A percentile compares a stretch with the other conserved stretches of the same genome.
These are phyloP conservation scores for Sporormia fimetaria DNA, from an alignment of 495 filamentous ascomycete species.

Conservation along the genomic window DNA sequence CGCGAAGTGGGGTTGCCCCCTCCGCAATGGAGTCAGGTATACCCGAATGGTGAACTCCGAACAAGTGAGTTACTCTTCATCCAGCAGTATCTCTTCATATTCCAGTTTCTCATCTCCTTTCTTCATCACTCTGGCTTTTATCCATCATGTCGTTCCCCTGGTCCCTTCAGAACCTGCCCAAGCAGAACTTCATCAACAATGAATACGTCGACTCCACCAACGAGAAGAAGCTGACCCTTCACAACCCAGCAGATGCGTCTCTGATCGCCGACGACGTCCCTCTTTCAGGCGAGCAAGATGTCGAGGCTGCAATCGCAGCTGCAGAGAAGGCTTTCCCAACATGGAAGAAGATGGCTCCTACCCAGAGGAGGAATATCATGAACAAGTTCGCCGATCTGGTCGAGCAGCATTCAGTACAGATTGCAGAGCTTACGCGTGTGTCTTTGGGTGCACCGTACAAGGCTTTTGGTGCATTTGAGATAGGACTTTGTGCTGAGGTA, in stretches of 20 bases:
- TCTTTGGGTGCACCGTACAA: slow-evolving; percentile 31
- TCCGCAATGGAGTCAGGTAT: no score
- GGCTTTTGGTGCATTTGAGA: slow-evolving; percentile 28
- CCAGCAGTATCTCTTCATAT: neutral
- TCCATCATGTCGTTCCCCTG: slow-evolving; percentile 27
- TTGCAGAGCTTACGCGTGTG: slow-evolving; percentile 31
- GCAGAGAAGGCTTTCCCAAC: slow-evolving; percentile 29
- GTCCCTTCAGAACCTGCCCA: slow-evolving; percentile 32
- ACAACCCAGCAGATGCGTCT: slow-evolving; percentile 35
- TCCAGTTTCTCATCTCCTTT: neutral
- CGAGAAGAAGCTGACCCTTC: slow-evolving; percentile 32
- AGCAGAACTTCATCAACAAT: slow-evolving; percentile 39
- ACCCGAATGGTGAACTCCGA: no score
- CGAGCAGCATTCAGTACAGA: slow-evolving; percentile 27
- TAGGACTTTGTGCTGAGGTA: slow-evolving; percentile 25
- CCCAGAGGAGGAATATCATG: slow-evolving; percentile 29
- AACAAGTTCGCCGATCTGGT: slow-evolving; percentile 35
- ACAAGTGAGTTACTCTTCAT: no score
- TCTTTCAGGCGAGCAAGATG: slow-evolving; percentile 28
- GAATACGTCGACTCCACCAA: slow-evolving; percentile 37
- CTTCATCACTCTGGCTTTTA: neutral
- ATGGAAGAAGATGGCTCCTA: slow-evolving; percentile 27
- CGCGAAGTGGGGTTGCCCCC: no score
- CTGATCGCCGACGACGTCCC: slow-evolving; percentile 31
- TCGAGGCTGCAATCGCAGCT: slow-evolving; percentile 31